Evolutionary conservation across 164 flowering plant species (phyloP).

Genomic region (Vitis cinerea): DNA sequence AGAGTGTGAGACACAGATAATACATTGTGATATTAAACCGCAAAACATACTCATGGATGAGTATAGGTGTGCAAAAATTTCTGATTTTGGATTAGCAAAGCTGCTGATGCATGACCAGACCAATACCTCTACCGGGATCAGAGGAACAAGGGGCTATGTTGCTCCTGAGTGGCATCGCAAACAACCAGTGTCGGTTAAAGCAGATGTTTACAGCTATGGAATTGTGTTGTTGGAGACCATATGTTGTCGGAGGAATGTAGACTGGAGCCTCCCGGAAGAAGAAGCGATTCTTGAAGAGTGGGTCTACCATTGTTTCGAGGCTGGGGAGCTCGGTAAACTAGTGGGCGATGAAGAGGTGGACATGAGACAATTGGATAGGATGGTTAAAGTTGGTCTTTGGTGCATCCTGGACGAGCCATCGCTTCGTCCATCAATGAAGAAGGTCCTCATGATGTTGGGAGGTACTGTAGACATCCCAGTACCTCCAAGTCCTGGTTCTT

Average conservation of each 20-base stretch:
- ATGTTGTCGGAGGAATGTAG: constrained; percentile 6
- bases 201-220: constrained; percentile 15
- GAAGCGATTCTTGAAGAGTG: constrained; percentile 3
- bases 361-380: constrained; percentile 11
- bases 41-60: constrained; percentile 16
- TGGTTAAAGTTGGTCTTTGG: constrained; percentile 24
- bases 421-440: constrained; percentile 28
- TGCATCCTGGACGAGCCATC: constrained; percentile 24
- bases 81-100: constrained; percentile 16
- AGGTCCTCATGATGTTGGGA: constrained; percentile 19
- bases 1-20: constrained; percentile 11
- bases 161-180: constrained; percentile 15
- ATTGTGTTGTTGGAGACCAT: constrained; percentile 14
- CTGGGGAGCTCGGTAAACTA: constrained; percentile 8
- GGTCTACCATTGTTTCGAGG: constrained; percentile 5
- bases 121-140: background rate
- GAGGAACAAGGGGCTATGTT: constrained; percentile 1
- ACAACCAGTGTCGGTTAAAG: background rate
- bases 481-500: constrained; percentile 16
- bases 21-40: constrained; percentile 18
- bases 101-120: constrained; percentile 11
- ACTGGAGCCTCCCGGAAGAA: background rate
- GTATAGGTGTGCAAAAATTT: constrained; percentile 8
- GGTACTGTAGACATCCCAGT: constrained; percentile 19
- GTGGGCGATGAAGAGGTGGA: constrained; percentile 19